Conservation (phyloP, 2,329 filamentous ascomycete genomes). For the Ophiostoma pallidulum region DNA sequence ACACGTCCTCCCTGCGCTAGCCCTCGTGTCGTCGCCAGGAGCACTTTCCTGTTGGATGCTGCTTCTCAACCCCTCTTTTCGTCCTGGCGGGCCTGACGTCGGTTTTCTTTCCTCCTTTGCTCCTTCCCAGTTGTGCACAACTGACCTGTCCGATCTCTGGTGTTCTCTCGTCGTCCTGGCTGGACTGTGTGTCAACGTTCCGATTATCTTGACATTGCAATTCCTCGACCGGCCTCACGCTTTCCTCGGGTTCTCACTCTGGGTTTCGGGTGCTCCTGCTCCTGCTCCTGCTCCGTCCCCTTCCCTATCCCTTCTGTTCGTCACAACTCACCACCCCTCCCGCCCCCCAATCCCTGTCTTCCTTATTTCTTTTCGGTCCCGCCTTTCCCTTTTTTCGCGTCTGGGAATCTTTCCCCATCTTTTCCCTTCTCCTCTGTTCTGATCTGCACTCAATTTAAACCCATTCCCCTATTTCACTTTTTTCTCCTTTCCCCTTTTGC, state of each 20-base stretch:
- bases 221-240: too few species aligned
- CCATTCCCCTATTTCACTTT: background rate
- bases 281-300: too few species aligned
- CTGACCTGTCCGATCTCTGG: too few species aligned
- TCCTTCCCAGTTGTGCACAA: background rate
- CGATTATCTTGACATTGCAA: too few species aligned
- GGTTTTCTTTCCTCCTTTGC: background rate
- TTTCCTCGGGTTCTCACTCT: too few species aligned
- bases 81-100: constrained; percentile 5
- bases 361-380: background rate
- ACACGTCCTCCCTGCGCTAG: too few species aligned
- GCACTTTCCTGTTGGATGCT: background rate
- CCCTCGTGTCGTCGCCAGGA: too few species aligned
- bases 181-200: too few species aligned
- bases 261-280: too few species aligned
- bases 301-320: too few species aligned
- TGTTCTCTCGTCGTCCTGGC: too few species aligned
- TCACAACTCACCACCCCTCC: too few species aligned
- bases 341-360: background rate
- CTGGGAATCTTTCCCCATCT: constrained; percentile 2
- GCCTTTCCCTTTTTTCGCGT: constrained; percentile 1
- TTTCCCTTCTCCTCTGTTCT: background rate
- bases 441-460: constrained; percentile 4
- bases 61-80: background rate
- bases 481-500: background rate